Evolutionary conservation across 2,329 filamentous ascomycete species (phyloP).

Genomic region (Claviceps fusiformis): DNA sequence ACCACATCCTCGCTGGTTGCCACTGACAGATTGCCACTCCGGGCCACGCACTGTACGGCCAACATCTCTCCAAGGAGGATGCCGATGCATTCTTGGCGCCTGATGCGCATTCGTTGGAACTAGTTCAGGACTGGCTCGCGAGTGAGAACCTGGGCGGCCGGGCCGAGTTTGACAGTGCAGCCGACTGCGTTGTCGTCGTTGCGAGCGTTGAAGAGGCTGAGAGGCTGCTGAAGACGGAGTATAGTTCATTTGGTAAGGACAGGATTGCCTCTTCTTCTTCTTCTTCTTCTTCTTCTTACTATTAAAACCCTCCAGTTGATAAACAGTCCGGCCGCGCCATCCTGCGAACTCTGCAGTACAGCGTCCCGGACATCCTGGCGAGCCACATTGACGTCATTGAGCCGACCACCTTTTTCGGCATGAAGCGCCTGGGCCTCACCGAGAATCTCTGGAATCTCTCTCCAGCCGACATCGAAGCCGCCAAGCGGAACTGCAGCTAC

Average conservation of each 20-base stretch:
- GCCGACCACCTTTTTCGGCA: conserved; percentile 5
- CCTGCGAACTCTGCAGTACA: conserved; percentile 5
- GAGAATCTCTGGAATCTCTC: not conserved
- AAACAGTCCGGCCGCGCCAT: not conserved
- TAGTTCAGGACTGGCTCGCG: conserved; percentile 3
- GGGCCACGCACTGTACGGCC: conserved; percentile 2
- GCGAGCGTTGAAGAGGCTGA: conserved; percentile 3
- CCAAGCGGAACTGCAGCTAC: not conserved
- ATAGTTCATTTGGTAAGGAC: not conserved
- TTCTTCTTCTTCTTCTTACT: not conserved
- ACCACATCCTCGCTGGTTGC: no score
- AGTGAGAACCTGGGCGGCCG: not conserved
- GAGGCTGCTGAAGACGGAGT: conserved; percentile 1
- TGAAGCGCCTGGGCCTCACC: not conserved
- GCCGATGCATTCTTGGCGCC: conserved; percentile 3
- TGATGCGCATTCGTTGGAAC: not conserved
- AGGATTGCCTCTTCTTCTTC: not conserved
- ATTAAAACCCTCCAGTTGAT: not conserved
- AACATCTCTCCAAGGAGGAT: conserved; percentile 4
- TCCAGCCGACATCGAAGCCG: no score
- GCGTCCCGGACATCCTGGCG: conserved; percentile 3
- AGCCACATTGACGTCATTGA: conserved; percentile 6
- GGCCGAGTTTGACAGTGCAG: not conserved
- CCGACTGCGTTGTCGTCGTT: not conserved
- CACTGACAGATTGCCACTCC: conserved; percentile 3